Evolutionary conservation across 176 grass and related monocot species (phyloP).

Genomic region (Carex scoparia): DNA sequence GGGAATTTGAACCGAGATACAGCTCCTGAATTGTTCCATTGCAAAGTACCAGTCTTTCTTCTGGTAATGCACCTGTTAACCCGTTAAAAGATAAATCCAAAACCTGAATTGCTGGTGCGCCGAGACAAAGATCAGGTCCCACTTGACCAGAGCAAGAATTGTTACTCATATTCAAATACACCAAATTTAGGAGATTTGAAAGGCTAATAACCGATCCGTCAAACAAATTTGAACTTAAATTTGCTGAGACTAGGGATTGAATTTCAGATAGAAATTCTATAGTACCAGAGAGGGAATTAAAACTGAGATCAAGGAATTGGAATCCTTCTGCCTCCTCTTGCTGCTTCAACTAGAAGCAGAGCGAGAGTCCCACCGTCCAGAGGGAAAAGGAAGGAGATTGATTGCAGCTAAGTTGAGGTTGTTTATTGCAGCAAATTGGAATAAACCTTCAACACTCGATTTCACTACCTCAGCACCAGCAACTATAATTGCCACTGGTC

Average conservation of each 20-base stretch:
- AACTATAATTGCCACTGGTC: too few relatives aligned
- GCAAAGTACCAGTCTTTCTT: constrained; percentile 27
- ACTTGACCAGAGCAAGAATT: constrained; percentile 56
- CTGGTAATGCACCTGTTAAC: constrained; percentile 49
- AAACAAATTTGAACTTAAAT: constrained; percentile 79
- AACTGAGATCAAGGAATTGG: constrained; percentile 58
- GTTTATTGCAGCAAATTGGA: too few relatives aligned
- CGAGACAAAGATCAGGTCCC: constrained; percentile 55
- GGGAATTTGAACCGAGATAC: constrained; percentile 54
- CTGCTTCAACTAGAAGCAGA: too few relatives aligned
- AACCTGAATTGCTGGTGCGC: constrained; percentile 23
- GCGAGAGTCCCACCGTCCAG: too few relatives aligned
- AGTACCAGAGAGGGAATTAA: constrained; percentile 45
- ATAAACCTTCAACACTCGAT: too few relatives aligned
- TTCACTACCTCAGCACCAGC: too few relatives aligned
- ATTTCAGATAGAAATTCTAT: constrained; percentile 29
- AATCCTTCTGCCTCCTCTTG: neutral
- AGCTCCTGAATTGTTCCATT: constrained; percentile 47
- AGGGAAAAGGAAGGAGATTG: too few relatives aligned
- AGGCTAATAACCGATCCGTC: constrained; percentile 37
- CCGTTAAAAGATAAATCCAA: constrained; percentile 72
- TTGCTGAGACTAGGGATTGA: constrained; percentile 19
- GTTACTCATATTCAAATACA: constrained; percentile 68
- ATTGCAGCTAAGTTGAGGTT: too few relatives aligned
- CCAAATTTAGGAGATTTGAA: constrained; percentile 29